Percentiles rank a stretch among this genome's conserved stretches.
These are phyloP conservation scores for Comarum palustre DNA, from an alignment of 306 rosid genomes.

Conservation along the genomic window DNA sequence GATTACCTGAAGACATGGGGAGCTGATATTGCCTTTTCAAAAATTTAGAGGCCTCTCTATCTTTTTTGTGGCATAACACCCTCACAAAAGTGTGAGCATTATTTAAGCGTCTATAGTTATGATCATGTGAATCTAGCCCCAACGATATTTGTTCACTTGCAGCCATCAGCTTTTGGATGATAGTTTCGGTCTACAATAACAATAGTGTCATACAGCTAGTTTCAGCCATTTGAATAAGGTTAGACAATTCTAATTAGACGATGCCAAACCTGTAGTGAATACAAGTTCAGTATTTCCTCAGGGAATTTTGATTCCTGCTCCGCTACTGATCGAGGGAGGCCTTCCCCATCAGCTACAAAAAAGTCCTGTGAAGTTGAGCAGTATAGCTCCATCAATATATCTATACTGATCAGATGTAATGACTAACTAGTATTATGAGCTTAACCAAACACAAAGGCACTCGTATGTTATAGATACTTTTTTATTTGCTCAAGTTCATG, in stretches of 20 bases:
- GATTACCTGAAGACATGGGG: slow-evolving; percentile 52
- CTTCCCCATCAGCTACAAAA: slow-evolving; percentile 53
- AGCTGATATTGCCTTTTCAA: slow-evolving; percentile 48
- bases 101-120: slow-evolving; percentile 21
- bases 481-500: neutral
- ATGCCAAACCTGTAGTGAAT: slow-evolving; percentile 47
- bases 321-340: slow-evolving; percentile 46
- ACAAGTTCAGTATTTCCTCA: slow-evolving; percentile 43
- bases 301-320: slow-evolving; percentile 44
- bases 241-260: neutral
- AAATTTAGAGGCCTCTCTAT: slow-evolving; percentile 47
- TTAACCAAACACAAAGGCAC: neutral
- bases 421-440: neutral
- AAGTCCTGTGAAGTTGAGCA: slow-evolving; percentile 40
- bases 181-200: slow-evolving; percentile 39
- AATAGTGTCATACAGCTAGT: neutral
- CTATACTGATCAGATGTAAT: neutral
- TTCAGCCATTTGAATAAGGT: slow-evolving; percentile 12
- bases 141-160: slow-evolving; percentile 39
- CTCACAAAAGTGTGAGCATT: slow-evolving; percentile 46
- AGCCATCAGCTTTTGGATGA: slow-evolving; percentile 53
- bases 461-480: neutral
- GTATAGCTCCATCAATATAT: slow-evolving; percentile 3
- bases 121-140: slow-evolving; percentile 34
- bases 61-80: slow-evolving; percentile 55